Evolutionary conservation across 1,139 yeast genomes (phyloP).

Genomic region (Magnusiomyces starmeri): DNA sequence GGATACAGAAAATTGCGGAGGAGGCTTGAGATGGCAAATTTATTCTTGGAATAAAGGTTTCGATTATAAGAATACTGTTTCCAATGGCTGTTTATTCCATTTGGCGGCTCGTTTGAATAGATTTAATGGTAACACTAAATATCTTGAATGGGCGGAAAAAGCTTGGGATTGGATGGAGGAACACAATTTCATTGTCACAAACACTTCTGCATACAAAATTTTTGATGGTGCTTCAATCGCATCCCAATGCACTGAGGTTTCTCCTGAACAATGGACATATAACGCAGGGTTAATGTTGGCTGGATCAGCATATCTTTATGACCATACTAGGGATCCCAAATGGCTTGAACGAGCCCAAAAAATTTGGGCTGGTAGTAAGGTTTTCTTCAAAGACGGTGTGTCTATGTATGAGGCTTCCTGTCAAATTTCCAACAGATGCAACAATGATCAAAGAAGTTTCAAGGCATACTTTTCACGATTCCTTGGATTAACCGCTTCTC

Average conservation of each 20-base stretch:
- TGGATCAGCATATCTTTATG: conserved; percentile 78
- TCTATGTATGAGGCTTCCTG: conserved; percentile 80
- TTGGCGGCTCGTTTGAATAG: conserved; percentile 82
- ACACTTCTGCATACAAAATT: conserved; percentile 37
- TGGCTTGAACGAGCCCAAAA: conserved; percentile 53
- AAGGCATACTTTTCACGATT: conserved; percentile 74
- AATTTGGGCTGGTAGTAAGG: conserved; percentile 40
- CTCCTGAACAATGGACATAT: conserved; percentile 73
- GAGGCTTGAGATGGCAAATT: conserved; percentile 96
- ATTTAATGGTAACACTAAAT: conserved; percentile 62
- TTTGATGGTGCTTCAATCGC: conserved; percentile 71
- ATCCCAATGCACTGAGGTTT: conserved; percentile 53
- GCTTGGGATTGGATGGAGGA: conserved; percentile 78
- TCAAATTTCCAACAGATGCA: conserved; percentile 53
- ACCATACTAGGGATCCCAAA: conserved; percentile 54
- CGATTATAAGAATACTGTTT: conserved; percentile 82
- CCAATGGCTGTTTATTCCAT: conserved; percentile 85
- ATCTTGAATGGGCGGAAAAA: conserved; percentile 70
- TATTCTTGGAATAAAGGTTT: conserved; percentile 92
- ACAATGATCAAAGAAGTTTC: conserved; percentile 86
- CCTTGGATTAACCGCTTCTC: conserved; percentile 62
- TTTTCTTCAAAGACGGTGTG: conserved; percentile 51
- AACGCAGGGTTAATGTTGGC: conserved; percentile 73
- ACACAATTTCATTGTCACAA: conserved; percentile 47
- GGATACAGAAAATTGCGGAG: conserved; percentile 68